These are phyloP conservation scores for Penicillium egyptiacum DNA, from an alignment of 495 filamentous ascomycete genomes.

Conservation along the genomic window DNA sequence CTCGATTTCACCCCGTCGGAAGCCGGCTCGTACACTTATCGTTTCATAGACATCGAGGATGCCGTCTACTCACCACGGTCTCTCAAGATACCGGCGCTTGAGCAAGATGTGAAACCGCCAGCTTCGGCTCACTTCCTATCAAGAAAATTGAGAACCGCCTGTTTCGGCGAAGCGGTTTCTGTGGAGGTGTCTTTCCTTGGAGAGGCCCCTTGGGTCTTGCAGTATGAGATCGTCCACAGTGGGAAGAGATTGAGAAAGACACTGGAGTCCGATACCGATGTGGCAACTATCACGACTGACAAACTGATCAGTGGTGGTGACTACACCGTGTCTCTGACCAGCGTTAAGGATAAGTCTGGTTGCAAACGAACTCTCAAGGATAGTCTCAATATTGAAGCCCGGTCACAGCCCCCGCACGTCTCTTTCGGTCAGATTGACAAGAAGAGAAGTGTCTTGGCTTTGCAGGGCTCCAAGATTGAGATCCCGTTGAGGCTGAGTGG, in stretches of 20 bases:
- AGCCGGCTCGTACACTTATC: conserved; percentile 84
- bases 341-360: conserved; percentile 78
- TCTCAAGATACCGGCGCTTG: conserved; percentile 57
- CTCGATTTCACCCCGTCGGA: conserved; percentile 77
- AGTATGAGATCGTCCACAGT: conserved; percentile 91
- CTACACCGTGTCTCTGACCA: conserved; percentile 78
- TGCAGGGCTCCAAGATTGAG: conserved; percentile 70
- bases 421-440: conserved; percentile 81
- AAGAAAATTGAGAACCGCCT: conserved; percentile 57
- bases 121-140: conserved; percentile 73
- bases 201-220: conserved; percentile 81
- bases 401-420: conserved; percentile 80
- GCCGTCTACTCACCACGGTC: conserved; percentile 63
- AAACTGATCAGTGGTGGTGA: conserved; percentile 77
- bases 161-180: conserved; percentile 75
- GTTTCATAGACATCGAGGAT: conserved; percentile 77
- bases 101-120: conserved; percentile 90
- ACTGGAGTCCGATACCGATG: conserved; percentile 56
- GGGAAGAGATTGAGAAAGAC: conserved; percentile 73
- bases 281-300: conserved; percentile 70
- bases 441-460: conserved; percentile 64
- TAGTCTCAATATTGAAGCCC: conserved; percentile 77
- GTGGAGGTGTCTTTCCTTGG: conserved; percentile 74
- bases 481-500: conserved; percentile 83
- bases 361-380: conserved; percentile 83